A percentile compares a stretch with the other conserved stretches of the same genome.
Evolutionary conservation across 176 grass and related monocot species (phyloP).

Genomic region (Phoenix roebelenii): DNA sequence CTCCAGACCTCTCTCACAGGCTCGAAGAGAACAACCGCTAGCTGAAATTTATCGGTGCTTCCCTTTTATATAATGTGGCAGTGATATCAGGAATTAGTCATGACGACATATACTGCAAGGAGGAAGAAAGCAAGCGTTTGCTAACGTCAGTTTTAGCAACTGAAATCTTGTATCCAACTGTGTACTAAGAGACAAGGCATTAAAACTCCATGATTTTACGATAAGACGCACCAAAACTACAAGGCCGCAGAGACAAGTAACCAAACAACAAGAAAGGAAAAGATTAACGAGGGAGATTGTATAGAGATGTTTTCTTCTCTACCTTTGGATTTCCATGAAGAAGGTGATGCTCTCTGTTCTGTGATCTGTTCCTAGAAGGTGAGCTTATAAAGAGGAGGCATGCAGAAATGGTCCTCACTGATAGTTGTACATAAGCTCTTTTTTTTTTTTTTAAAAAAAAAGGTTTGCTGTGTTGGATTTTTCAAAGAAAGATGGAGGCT

Average conservation of each 20-base stretch:
- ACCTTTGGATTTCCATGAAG: neutral
- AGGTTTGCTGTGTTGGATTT: conserved; percentile 4
- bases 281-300: neutral
- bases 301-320: neutral
- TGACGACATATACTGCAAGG: neutral
- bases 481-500: neutral
- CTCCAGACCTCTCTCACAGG: too few species aligned
- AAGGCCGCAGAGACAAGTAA: conserved; percentile 15
- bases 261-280: conserved; percentile 3
- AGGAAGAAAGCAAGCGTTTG: conserved; percentile 8
- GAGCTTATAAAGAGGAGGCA: neutral
- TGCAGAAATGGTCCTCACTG: conserved; percentile 23
- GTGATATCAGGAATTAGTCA: too few species aligned
- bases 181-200: conserved; percentile 23
- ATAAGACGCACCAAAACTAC: conserved; percentile 1
- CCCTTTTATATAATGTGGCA: too few species aligned
- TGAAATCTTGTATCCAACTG: conserved; percentile 4
- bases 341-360: too few species aligned
- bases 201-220: conserved; percentile 13
- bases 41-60: too few species aligned
- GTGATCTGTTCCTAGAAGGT: too few species aligned
- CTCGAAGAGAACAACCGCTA: too few species aligned
- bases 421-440: neutral
- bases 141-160: conserved; percentile 14
- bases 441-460: neutral